Percentiles rank a stretch among this genome's conserved stretches.
phyloP scores from a whole-genome alignment of 1,139 yeast genomes.

The Suzukiozyma palmioleophila region DNA sequence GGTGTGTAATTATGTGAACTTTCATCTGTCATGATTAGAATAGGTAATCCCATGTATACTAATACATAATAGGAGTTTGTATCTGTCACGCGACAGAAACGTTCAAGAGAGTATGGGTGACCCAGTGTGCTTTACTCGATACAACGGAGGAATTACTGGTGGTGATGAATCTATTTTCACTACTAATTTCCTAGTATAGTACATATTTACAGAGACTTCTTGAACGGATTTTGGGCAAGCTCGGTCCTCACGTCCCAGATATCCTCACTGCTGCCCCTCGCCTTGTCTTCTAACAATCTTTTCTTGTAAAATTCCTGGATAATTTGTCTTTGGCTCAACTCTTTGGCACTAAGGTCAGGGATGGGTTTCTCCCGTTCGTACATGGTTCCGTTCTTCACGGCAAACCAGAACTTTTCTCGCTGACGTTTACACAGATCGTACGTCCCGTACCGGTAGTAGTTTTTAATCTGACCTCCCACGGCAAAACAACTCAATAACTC shows the following conservation, averaged over 20 bases:
- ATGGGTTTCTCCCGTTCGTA: slow-evolving; percentile 15
- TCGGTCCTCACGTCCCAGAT: slow-evolving; percentile 62
- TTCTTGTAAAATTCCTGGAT: slow-evolving; percentile 71
- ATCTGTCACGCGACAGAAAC: no score
- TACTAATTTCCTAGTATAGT: no score
- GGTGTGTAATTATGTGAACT: slow-evolving; percentile 37
- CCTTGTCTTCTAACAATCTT: slow-evolving; percentile 55
- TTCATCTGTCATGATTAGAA: slow-evolving; percentile 19
- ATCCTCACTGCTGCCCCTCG: slow-evolving; percentile 73
- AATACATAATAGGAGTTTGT: slow-evolving; percentile 16
- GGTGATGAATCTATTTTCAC: no score
- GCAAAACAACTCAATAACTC: slow-evolving; percentile 84
- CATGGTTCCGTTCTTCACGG: slow-evolving; percentile 52
- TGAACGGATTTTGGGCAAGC: slow-evolving; percentile 24
- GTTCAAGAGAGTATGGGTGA: no score
- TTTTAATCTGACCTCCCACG: slow-evolving; percentile 80
- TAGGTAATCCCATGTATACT: slow-evolving; percentile 29
- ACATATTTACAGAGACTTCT: slow-evolving; percentile 8
- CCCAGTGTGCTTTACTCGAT: no score
- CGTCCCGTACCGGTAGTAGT: slow-evolving; percentile 79
- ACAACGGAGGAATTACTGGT: no score
- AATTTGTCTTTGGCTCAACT: slow-evolving; percentile 44
- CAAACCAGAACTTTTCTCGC: slow-evolving; percentile 75
- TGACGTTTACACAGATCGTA: slow-evolving; percentile 67
- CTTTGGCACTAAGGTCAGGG: slow-evolving; percentile 38